These are phyloP conservation scores for Pichia paraexigua DNA, from an alignment of 805 yeast genomes.

Conservation along the genomic window DNA sequence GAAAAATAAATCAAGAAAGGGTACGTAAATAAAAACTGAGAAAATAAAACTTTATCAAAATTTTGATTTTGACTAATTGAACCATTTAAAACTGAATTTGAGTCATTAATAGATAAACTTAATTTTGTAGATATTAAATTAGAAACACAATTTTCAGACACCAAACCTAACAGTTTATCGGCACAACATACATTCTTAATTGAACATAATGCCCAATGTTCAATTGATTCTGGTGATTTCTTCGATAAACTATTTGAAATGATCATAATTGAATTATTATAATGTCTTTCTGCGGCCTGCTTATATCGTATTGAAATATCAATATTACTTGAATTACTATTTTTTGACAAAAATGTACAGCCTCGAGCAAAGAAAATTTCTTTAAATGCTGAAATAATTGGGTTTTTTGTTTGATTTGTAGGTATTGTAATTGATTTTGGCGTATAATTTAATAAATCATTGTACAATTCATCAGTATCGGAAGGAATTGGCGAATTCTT, in stretches of 20 bases:
- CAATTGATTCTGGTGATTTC: neutral
- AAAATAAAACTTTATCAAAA: conserved; percentile 6
- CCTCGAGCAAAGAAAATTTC: conserved; percentile 35
- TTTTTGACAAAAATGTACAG: conserved; percentile 29
- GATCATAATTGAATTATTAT: conserved; percentile 18
- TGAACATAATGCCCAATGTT: conserved; percentile 34
- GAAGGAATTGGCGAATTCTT: conserved; percentile 1
- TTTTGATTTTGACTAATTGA: neutral
- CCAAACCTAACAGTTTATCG: conserved; percentile 26
- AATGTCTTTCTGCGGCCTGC: conserved; percentile 19
- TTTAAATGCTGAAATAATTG: conserved; percentile 17
- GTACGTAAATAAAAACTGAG: conserved; percentile 33
- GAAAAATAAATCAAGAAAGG: conserved; percentile 33
- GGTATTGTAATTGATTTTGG: conserved; percentile 18
- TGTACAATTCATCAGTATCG: conserved; percentile 1
- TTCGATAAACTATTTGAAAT: conserved; percentile 8
- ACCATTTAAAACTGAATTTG: neutral
- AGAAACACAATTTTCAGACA: conserved; percentile 10
- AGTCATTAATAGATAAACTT: neutral
- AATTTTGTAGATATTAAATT: neutral
- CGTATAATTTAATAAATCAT: conserved; percentile 22
- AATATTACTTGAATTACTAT: conserved; percentile 9
- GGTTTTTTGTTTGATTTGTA: conserved; percentile 15
- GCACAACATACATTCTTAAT: conserved; percentile 33
- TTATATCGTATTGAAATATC: conserved; percentile 15